A percentile compares a stretch with the other conserved stretches of the same genome.
These are phyloP conservation scores for Phialophora verrucosa DNA, from an alignment of 2,329 filamentous ascomycete genomes.

Conservation along the genomic window DNA sequence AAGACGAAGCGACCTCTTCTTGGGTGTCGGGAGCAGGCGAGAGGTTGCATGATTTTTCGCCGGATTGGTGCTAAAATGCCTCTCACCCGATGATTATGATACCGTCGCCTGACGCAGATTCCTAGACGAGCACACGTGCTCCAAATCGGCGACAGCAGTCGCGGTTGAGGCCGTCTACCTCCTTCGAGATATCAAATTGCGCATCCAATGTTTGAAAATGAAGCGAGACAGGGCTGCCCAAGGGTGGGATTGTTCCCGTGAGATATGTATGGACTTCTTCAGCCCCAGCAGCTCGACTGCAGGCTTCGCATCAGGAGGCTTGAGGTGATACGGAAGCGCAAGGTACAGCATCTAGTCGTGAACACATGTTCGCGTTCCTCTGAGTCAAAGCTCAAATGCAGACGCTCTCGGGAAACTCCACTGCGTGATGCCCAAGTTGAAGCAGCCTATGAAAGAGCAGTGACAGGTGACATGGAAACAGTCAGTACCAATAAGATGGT, in stretches of 20 bases:
- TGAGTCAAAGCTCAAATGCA: neutral
- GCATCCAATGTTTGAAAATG: constrained; percentile 28
- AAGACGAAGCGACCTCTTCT: constrained; percentile 21
- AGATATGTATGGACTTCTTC: neutral
- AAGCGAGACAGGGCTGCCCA: constrained; percentile 28
- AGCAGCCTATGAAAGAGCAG: constrained; percentile 24
- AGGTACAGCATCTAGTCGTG: constrained; percentile 26
- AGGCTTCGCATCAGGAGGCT: neutral
- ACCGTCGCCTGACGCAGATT: constrained; percentile 21
- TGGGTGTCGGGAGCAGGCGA: neutral
- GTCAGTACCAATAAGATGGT: constrained; percentile 29
- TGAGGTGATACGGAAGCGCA: constrained; percentile 21
- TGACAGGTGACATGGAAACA: constrained; percentile 7
- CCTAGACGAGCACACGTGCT: constrained; percentile 15
- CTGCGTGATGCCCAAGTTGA: constrained; percentile 14
- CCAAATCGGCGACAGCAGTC: constrained; percentile 1
- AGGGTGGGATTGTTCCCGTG: neutral
- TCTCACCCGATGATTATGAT: constrained; percentile 23
- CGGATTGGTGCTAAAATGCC: constrained; percentile 30
- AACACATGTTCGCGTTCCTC: constrained; percentile 36
- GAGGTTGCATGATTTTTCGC: constrained; percentile 24
- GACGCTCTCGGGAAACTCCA: neutral
- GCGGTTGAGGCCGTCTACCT: neutral
- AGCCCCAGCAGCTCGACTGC: neutral
- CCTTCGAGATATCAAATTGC: constrained; percentile 1